Evolutionary conservation across 208 protist species (phyloP).

Genomic region (Acanthamoeba royreba): DNA sequence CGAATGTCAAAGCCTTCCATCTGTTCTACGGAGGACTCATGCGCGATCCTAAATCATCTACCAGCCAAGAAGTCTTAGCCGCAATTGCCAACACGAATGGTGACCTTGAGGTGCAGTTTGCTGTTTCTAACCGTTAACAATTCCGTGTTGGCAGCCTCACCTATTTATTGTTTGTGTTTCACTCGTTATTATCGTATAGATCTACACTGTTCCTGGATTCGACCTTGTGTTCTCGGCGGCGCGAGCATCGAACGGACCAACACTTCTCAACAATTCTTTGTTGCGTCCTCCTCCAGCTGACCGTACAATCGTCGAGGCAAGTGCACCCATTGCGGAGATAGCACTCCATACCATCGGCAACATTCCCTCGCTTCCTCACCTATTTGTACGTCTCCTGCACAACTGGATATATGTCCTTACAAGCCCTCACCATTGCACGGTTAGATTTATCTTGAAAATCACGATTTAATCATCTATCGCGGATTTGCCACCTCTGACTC

Average conservation of each 20-base stretch:
- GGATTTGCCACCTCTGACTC: neutral
- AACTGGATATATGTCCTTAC: neutral
- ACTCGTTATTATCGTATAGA: too few relatives aligned
- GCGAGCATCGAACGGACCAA: neutral
- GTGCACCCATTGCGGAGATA: neutral
- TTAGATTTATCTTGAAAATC: neutral
- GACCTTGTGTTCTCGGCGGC: neutral
- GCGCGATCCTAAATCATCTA: neutral
- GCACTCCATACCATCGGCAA: constrained; percentile 23
- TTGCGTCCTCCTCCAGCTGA: neutral
- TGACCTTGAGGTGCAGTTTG: neutral
- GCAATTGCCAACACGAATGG: neutral
- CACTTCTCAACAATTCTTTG: neutral
- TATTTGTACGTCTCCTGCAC: neutral
- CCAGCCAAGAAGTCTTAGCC: neutral
- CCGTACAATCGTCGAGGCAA: neutral
- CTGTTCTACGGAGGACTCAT: constrained; percentile 16
- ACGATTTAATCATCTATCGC: neutral
- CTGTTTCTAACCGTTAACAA: too few relatives aligned
- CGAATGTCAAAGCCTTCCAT: neutral
- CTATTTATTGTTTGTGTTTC: too few relatives aligned
- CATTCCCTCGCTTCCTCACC: neutral
- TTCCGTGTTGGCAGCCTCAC: too few relatives aligned
- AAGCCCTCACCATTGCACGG: neutral
- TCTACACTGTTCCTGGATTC: constrained; percentile 31